phyloP scores from a whole-genome alignment of 2,329 filamentous ascomycete genomes.

The Phialocephala sp. region DNA sequence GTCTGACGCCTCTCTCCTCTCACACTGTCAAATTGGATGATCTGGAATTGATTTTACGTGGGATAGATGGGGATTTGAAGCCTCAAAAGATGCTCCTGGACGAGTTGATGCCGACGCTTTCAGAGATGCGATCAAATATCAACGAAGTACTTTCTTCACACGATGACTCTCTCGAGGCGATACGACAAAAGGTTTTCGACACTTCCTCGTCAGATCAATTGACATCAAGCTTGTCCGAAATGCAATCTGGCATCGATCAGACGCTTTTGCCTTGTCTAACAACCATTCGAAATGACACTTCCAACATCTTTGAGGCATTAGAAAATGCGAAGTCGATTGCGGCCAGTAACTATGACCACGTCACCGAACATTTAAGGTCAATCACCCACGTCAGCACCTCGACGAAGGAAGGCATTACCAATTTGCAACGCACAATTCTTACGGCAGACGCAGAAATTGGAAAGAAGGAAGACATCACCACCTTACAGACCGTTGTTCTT shows the following conservation, averaged over 20 bases:
- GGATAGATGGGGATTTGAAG: constrained; percentile 3
- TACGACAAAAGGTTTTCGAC: constrained; percentile 14
- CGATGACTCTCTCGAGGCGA: constrained; percentile 11
- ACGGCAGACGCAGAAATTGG: not conserved
- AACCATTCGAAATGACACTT: not conserved
- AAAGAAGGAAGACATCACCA: not conserved
- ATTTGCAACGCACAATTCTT: not conserved
- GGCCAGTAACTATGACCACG: not conserved
- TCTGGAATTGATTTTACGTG: constrained; percentile 5
- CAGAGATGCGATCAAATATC: constrained; percentile 20
- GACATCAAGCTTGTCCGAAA: not conserved
- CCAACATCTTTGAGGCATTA: not conserved
- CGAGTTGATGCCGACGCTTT: constrained; percentile 12
- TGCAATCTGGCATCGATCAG: constrained; percentile 15
- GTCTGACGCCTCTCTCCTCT: constrained; percentile 8
- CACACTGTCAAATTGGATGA: constrained; percentile 16
- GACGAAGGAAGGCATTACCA: not conserved
- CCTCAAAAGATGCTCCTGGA: constrained; percentile 7
- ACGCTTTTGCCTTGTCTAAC: constrained; percentile 8
- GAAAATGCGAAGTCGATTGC: not conserved
- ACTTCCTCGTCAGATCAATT: constrained; percentile 1
- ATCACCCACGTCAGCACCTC: not conserved
- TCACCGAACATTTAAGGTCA: not conserved
- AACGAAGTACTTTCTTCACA: constrained; percentile 16
- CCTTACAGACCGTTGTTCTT: not conserved